Conservation (phyloP, 768 basidiomycete species). For the Russula griseocarnosa region DNA sequence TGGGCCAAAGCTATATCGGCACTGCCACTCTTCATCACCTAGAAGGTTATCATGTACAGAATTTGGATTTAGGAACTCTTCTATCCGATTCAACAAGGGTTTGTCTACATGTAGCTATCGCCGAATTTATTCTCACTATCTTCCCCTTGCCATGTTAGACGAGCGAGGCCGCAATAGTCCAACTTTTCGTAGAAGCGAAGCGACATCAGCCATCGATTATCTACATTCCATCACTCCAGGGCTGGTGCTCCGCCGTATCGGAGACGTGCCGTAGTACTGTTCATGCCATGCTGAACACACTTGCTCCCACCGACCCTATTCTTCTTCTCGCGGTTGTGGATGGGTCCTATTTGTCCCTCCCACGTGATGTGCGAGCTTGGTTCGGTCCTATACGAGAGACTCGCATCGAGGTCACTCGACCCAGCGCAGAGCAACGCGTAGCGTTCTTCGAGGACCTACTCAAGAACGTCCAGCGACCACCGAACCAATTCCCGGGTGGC, state of each 20-base stretch:
- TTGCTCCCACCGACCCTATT: constrained; percentile 90
- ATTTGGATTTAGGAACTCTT: constrained; percentile 82
- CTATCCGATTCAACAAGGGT: constrained; percentile 88
- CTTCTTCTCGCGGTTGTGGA: constrained; percentile 88
- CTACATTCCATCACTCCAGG: constrained; percentile 84
- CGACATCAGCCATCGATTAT: constrained; percentile 94
- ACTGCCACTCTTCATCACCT: constrained; percentile 89
- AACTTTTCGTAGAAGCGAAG: constrained; percentile 94
- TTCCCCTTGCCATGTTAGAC: constrained; percentile 48
- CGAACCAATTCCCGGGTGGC: constrained; percentile 87
- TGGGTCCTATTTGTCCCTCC: constrained; percentile 62
- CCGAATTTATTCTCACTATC: constrained; percentile 9
- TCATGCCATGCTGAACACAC: constrained; percentile 84
- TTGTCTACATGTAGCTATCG: constrained; percentile 33
- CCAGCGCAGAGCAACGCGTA: constrained; percentile 53
- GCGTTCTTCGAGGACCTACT: constrained; percentile 77
- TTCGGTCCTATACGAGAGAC: constrained; percentile 78
- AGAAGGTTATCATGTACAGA: constrained; percentile 95
- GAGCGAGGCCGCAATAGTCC: constrained; percentile 87
- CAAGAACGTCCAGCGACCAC: constrained; percentile 65
- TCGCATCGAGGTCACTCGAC: constrained; percentile 58
- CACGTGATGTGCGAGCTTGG: constrained; percentile 83
- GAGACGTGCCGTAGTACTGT: constrained; percentile 84
- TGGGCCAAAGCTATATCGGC: constrained; percentile 90
- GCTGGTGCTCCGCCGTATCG: constrained; percentile 82